A percentile compares a stretch with the other conserved stretches of the same genome.
Evolutionary conservation across 306 rosid genomes (phyloP).

Genomic region (Cucumis cinereus): DNA sequence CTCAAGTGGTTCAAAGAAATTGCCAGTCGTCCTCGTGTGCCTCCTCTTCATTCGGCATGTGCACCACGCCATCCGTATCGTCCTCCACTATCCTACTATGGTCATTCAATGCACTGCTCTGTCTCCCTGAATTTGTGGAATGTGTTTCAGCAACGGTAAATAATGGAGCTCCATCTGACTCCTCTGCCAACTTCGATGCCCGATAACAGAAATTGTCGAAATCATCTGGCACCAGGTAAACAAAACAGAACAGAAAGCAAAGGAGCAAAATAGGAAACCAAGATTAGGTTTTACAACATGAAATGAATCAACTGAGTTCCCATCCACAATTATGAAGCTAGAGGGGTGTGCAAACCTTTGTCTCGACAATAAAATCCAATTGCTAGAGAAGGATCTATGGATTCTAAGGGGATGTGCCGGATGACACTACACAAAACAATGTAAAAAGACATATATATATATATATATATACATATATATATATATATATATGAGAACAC

Average conservation of each 20-base stretch:
- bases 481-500: background rate
- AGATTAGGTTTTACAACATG: background rate
- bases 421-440: constrained; percentile 27
- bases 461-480: background rate
- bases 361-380: constrained; percentile 93
- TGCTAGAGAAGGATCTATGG: constrained; percentile 88
- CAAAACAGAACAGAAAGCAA: no score
- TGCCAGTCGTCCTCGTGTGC: constrained; percentile 82
- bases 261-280: constrained; percentile 5
- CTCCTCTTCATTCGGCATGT: constrained; percentile 14
- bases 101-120: constrained; percentile 19
- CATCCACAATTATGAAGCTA: background rate
- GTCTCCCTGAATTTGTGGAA: constrained; percentile 28
- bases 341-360: constrained; percentile 43
- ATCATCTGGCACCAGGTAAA: constrained; percentile 36
- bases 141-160: constrained; percentile 64
- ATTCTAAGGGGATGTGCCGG: constrained; percentile 61
- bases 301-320: background rate
- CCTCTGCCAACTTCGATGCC: constrained; percentile 70
- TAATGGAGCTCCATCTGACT: constrained; percentile 81
- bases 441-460: background rate
- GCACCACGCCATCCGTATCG: constrained; percentile 16
- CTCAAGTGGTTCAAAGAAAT: constrained; percentile 25
- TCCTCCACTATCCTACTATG: constrained; percentile 16
- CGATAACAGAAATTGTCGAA: constrained; percentile 68